phyloP scores from a whole-genome alignment of 805 yeast genomes.

The Candida hungchunana region DNA sequence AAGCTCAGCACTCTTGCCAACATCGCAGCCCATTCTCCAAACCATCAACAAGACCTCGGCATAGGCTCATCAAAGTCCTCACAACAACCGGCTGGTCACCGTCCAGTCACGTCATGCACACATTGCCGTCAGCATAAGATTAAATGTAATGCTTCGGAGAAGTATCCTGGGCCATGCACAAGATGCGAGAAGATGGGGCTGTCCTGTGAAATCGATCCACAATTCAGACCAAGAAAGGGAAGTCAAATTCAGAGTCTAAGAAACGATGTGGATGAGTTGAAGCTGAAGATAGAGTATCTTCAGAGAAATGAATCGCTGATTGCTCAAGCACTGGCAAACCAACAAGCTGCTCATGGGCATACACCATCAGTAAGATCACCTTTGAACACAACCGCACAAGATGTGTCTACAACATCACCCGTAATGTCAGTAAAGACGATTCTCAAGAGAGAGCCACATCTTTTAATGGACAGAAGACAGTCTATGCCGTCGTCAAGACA shows the following conservation, averaged over 20 bases:
- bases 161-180: conserved; percentile 76
- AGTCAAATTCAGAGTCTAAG: conserved; percentile 80
- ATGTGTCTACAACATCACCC: conserved; percentile 15
- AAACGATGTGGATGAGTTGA: conserved; percentile 79
- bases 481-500: conserved; percentile 24
- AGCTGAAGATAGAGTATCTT: conserved; percentile 63
- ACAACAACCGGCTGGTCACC: conserved; percentile 49
- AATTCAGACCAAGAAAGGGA: conserved; percentile 87
- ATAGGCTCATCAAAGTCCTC: background rate
- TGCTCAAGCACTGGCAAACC: conserved; percentile 50
- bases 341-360: conserved; percentile 16
- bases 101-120: conserved; percentile 91
- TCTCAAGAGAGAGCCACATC: conserved; percentile 40
- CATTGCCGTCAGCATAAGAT: conserved; percentile 94
- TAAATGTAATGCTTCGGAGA: conserved; percentile 84
- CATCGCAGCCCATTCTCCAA: conserved; percentile 14
- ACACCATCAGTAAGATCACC: conserved; percentile 23
- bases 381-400: conserved; percentile 8
- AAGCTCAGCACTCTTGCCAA: conserved; percentile 16
- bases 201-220: conserved; percentile 85
- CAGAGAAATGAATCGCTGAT: conserved; percentile 63
- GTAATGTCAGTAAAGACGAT: conserved; percentile 38
- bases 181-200: conserved; percentile 78
- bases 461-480: conserved; percentile 33
- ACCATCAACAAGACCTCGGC: conserved; percentile 6